Percentiles rank a stretch among this genome's conserved stretches.
phyloP scores from a whole-genome alignment of 1,284 basidiomycete genomes.

The Cutaneotrichosporon mucoides region DNA sequence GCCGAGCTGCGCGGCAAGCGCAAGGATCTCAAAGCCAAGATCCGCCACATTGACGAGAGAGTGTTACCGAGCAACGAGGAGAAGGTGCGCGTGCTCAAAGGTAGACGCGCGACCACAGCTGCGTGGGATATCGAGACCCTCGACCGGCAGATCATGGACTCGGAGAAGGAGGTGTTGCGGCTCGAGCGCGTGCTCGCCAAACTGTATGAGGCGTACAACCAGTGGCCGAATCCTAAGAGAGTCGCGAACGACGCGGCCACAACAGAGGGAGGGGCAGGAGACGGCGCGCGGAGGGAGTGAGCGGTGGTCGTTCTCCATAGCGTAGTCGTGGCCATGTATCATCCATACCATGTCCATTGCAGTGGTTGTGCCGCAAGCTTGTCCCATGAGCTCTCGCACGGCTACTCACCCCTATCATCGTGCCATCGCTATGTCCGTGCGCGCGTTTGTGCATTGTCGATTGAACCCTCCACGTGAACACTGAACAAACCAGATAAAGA shows the following conservation, averaged over 20 bases:
- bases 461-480: too few species aligned
- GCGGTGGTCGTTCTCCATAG: too few species aligned
- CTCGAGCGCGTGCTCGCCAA: neutral
- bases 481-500: neutral
- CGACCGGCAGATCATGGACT: neutral
- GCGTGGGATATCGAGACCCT: neutral
- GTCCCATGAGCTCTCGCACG: too few species aligned
- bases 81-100: conserved; percentile 1
- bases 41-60: conserved; percentile 21
- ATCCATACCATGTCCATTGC: too few species aligned
- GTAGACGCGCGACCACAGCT: neutral
- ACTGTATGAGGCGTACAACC: conserved; percentile 14
- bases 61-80: neutral
- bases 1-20: conserved; percentile 26
- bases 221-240: conserved; percentile 8
- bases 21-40: conserved; percentile 32
- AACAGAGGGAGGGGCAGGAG: too few species aligned
- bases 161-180: neutral
- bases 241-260: too few species aligned
- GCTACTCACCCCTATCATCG: too few species aligned
- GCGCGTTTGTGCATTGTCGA: too few species aligned
- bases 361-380: too few species aligned
- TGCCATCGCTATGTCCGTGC: too few species aligned
- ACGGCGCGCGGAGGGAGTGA: too few species aligned
- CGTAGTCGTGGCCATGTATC: too few species aligned